Percentiles rank a stretch among this genome's conserved stretches.
phyloP scores from a whole-genome alignment of 75 land plant genomes.

The Adiantum capillusveneris region DNA sequence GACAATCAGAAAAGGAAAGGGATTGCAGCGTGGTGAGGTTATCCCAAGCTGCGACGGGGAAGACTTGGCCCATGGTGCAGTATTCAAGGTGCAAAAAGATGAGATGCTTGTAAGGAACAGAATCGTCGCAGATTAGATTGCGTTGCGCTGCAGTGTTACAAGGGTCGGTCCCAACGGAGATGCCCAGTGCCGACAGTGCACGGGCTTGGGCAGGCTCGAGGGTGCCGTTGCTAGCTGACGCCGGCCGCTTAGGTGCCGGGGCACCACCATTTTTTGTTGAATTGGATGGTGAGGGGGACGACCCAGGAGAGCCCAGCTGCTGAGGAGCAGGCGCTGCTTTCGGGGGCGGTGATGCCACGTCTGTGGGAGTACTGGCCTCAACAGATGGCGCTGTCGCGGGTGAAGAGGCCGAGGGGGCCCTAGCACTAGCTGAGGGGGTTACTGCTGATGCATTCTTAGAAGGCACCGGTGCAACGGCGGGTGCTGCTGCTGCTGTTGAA shows the following conservation, averaged over 20 bases:
- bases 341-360: too few species aligned
- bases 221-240: constrained; percentile 11
- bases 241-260: too few species aligned
- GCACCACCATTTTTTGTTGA: too few species aligned
- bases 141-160: constrained; percentile 19
- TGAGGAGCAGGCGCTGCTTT: too few species aligned
- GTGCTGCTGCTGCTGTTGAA: neutral
- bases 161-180: constrained; percentile 27
- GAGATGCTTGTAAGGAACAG: constrained; percentile 57
- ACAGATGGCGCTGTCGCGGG: too few species aligned
- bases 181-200: constrained; percentile 24
- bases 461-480: too few species aligned
- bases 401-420: too few species aligned
- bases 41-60: constrained; percentile 45
- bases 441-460: too few species aligned
- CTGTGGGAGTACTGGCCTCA: too few species aligned
- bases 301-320: too few species aligned
- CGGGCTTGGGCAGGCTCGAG: constrained; percentile 28
- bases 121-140: constrained; percentile 32
- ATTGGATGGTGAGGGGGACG: too few species aligned
- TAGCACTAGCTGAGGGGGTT: too few species aligned
- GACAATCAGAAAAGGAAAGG: constrained; percentile 56
- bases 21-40: constrained; percentile 48
- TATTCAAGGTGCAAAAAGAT: constrained; percentile 49
- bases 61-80: constrained; percentile 53